phyloP scores from a whole-genome alignment of 176 grass and related monocot genomes.

The Puya raimondii region DNA sequence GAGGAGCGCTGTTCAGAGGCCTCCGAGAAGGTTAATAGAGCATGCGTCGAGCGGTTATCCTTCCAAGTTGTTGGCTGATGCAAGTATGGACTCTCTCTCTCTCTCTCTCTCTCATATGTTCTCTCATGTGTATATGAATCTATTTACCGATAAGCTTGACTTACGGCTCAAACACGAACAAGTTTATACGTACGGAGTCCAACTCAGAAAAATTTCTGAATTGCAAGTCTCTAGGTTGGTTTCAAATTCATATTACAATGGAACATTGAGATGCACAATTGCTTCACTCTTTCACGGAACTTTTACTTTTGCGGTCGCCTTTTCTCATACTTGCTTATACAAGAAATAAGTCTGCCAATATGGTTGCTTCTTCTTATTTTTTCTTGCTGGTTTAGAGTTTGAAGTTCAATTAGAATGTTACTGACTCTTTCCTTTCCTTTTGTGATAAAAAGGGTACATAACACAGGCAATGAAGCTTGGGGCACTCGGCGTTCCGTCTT shows the following conservation, averaged over 20 bases:
- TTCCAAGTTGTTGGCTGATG: conserved; percentile 66
- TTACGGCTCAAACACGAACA: not conserved
- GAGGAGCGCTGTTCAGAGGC: conserved; percentile 21
- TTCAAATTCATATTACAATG: not conserved
- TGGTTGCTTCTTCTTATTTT: not conserved
- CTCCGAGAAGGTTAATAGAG: conserved; percentile 36
- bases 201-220: not conserved
- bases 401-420: conserved; percentile 2
- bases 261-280: not conserved
- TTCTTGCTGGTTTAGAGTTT: conserved; percentile 3
- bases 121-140: not conserved
- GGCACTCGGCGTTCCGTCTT: conserved; percentile 71
- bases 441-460: conserved; percentile 60
- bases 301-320: not conserved
- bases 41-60: conserved; percentile 53
- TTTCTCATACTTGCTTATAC: not conserved
- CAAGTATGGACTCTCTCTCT: conserved; percentile 50
- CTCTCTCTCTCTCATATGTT: not conserved
- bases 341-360: not conserved
- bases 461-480: conserved; percentile 79
- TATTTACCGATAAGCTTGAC: not conserved
- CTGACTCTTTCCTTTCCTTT: conserved; percentile 12
- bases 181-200: not conserved
- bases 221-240: not conserved
- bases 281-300: not conserved